Conservation (phyloP, 2,329 filamentous ascomycete genomes). For the Fusarium hainanense region DNA sequence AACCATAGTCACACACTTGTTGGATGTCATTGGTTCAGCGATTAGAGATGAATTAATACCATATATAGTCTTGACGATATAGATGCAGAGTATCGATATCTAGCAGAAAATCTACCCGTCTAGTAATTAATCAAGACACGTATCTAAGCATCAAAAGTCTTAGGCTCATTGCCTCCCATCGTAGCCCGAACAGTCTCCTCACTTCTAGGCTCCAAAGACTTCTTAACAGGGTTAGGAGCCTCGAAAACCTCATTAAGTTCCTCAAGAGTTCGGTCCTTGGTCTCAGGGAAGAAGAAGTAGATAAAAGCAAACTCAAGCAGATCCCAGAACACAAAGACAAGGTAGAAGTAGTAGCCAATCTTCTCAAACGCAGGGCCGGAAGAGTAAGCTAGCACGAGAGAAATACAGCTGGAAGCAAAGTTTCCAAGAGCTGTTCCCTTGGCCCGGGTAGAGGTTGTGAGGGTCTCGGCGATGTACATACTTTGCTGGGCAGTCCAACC, state of each 20-base stretch:
- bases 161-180: conserved; percentile 13
- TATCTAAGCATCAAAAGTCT: conserved; percentile 9
- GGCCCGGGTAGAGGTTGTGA: conserved; percentile 49
- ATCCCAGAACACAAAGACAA: conserved; percentile 59
- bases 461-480: conserved; percentile 52
- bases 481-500: conserved; percentile 61
- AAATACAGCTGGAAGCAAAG: conserved; percentile 52
- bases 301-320: conserved; percentile 54
- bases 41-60: background rate
- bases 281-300: conserved; percentile 63
- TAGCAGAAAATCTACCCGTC: background rate
- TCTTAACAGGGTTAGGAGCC: conserved; percentile 31
- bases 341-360: conserved; percentile 59
- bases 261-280: conserved; percentile 61
- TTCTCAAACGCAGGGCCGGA: conserved; percentile 56
- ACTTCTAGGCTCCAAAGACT: conserved; percentile 32
- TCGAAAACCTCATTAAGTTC: conserved; percentile 53
- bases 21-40: background rate
- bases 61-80: accelerated
- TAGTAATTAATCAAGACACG: background rate
- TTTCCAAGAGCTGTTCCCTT: conserved; percentile 55
- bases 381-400: conserved; percentile 57
- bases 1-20: too few species aligned
- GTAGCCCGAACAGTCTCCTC: conserved; percentile 30
- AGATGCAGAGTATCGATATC: background rate